Evolutionary conservation across 2,329 filamentous ascomycete species (phyloP), one percentile per base, ranked within the genome.

Genomic region (Colletotrichum godetiae): DNA sequence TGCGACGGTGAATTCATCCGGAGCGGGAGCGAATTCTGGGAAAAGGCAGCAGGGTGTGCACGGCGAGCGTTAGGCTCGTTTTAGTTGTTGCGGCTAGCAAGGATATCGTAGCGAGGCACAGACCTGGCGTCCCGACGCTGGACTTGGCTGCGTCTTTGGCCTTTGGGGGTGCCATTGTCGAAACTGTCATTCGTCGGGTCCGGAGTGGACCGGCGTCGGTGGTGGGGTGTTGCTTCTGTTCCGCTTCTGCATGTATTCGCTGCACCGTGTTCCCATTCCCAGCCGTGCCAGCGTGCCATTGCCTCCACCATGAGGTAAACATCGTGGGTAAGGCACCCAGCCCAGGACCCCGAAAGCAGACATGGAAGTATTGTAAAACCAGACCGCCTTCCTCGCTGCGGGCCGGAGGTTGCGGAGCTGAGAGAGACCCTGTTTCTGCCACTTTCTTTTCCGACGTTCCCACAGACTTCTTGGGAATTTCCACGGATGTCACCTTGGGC

Each of bases 1-100:
- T 70, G 70, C 70, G 67, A 70, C 67, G 70, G 55, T 73, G 68
- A 74, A 67, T 74, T 67, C 68, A 72, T 58, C 72, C 68, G 61
- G 72, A 57, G 63, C 72, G 68, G 67, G 72, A 72, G 72, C 67
- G 49, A 60, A 73, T 49, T 58, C 55, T 73, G 67, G 67, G 53
- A 65, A 65, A 49, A 55, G 33, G 67, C 46, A 59, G 42, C 70
- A 56, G 53, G 67, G 67, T 57, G 65, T 70, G 67, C 35, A 70
- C 49, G 49, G 62, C 68, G 58, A 72, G 68, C 37, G 62, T 67
- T 63, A 67, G 68, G 62, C 68, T 72, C 33, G 62, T 74, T 74
- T 74, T 67, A 72, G 72, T 53, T 72, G 57, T 72, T 24, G 42
- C 52, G 29, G 52, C 72, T 72, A 67, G 72, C 72, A 74, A 67